phyloP scores from a whole-genome alignment of 2,329 filamentous ascomycete genomes.

The Penicillium freii region DNA sequence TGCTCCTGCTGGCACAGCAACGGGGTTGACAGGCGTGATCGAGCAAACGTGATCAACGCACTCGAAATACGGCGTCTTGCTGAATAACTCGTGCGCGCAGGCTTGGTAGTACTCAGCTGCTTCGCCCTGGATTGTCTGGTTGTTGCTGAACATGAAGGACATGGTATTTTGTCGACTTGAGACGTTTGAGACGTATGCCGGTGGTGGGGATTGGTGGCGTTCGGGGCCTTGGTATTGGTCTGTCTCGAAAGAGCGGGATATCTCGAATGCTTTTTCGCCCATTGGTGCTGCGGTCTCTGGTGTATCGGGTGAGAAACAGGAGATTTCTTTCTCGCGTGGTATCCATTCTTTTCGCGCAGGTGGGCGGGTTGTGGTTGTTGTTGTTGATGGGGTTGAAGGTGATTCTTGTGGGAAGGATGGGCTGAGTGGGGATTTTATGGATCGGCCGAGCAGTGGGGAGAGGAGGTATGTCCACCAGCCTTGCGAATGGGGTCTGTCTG shows the following conservation, averaged over 20 bases:
- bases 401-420: conserved; percentile 23
- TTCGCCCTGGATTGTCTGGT: conserved; percentile 30
- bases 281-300: conserved; percentile 25
- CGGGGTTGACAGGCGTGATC: conserved; percentile 28
- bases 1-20: conserved; percentile 15
- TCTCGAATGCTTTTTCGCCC: conserved; percentile 12
- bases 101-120: conserved; percentile 48
- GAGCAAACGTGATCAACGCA: conserved; percentile 46
- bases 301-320: conserved; percentile 36
- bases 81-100: conserved; percentile 46
- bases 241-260: conserved; percentile 13
- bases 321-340: conserved; percentile 26
- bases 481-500: conserved; percentile 44
- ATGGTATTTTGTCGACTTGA: conserved; percentile 14
- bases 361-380: conserved; percentile 3
- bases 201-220: conserved; percentile 2
- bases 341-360: conserved; percentile 27
- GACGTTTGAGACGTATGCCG: conserved; percentile 4
- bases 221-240: neutral
- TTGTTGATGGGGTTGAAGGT: neutral
- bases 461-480: conserved; percentile 52
- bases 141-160: conserved; percentile 27
- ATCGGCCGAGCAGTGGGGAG: conserved; percentile 41
- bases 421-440: conserved; percentile 27
- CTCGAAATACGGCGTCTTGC: conserved; percentile 43